Evolutionary conservation across 495 filamentous ascomycete genomes (phyloP), one percentile per base, ranked within the genome.

Genomic region (Penicillium dipodomyicola): DNA sequence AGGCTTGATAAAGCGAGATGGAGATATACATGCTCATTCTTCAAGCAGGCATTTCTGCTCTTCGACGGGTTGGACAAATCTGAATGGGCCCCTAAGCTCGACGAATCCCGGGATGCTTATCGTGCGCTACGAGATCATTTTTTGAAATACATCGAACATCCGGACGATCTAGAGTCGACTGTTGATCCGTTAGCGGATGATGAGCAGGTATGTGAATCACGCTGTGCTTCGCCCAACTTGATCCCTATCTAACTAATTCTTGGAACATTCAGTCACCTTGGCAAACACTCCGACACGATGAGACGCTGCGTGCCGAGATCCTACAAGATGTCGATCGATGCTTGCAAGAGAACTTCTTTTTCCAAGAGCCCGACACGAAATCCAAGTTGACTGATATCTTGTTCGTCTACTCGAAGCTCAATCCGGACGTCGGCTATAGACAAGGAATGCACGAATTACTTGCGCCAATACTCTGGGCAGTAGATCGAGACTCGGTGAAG

Each of bases 381-480:
- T 80, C 77, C 7, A 90, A 89, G 69, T 84, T 99, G 56, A 79
- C 91, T 20, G 90, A 97, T 67, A 84, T 97, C 39, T 74, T 97
- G 39, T 97, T 98, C 65, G 81, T 98, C 59, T 97, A 91, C 72
- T 92, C 92, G 67, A 97, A 96, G 70, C 84, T 96, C 43, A 93
- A 96, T 62, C 89, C 86, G 12, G 87, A 88, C 61, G 77, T 93
- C 42, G 87, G 92, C 17, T 98, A 98, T 63, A 84, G 95, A 25
- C 94, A 98, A 74, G 94, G 94, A 17, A 97, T 98, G 92, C 94
- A 98, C 67, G 94, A 98, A 70, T 70, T 98, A 22, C 77, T 97
- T 19, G 94, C 93, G 1, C 93, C 95, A 4, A 85, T 98, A 29
- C 74, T 97, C 10, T 96, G 91, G 85, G 89, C 90, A 10, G 76